Base-by-base conservation (phyloP, 1,284 basidiomycete genomes). In the Somion occarium region DNA sequence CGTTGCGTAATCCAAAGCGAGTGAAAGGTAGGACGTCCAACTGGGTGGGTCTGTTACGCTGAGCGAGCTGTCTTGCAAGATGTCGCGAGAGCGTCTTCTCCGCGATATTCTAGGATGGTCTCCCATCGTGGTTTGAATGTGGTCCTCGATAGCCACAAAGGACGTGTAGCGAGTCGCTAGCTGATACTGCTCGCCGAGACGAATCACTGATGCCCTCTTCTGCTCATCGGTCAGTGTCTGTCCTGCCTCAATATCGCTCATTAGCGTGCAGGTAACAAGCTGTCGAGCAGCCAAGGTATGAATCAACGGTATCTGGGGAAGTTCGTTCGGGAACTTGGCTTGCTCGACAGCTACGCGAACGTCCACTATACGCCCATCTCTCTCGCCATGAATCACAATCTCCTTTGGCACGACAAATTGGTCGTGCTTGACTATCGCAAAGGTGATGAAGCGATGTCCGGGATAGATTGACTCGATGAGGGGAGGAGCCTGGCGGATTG, bases 261-360 rank as follows among this genome's bases (percentile, higher is more conserved):
- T 38, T 23, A 51, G 47, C 19, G 55, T 25, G 20, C 55, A 44
- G 23, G 34, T 49, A 27, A 58, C 53, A 19, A 58, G 48, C 9
- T 48, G 50, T 12, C 50, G 52, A n/a, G 57, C 57, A 2, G 54
- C 52, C n/a, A 56, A 48, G 18, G 53, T 54, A 38, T 58, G 57
- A 18, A 56, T 42, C 2, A 58, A 44, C 9, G 48, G 54, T 44
- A 45, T 38, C 5, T 38, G 18, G 5, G 25, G 38, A 25, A 49
- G 44, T 24, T 49, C 20, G 22, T 52, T 46, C 13, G 44, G 23
- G 43, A 56, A 54, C 38, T 47, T 54, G 26, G 53, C 54, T 44
- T 15, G 50, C 47, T n/a, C 45, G 22, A 54, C 55, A 4, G 46
- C 45, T 2, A 52, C 42, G 3, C 26, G 23, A 37, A 51, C 41